Base-by-base conservation (phyloP, 2,329 filamentous ascomycete genomes). In the Neopestalotiopsis sp. region DNA sequence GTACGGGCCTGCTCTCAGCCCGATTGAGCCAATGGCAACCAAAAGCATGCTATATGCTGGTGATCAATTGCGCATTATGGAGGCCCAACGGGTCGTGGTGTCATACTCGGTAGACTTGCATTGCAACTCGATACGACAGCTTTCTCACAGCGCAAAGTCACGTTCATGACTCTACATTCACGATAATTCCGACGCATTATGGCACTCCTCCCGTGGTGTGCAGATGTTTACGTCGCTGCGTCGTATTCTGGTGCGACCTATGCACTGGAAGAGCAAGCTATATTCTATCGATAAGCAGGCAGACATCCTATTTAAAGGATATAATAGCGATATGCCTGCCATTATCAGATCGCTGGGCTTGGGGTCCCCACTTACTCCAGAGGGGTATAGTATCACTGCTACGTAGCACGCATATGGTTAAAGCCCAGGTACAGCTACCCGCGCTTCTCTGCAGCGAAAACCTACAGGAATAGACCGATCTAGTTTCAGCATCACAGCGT, bases 401-500 rank as follows among this genome's bases (percentile, higher is more conserved):
- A 53, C 45, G 45, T 53, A 53, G 45, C 17, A 74, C 73, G 73
- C 74, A 75, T 72, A 20, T 34, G 30, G 24, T 28, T 38, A 14
- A 75, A 72, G 73, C 73, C 70, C 73, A 74, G 73, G 72, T 75
- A 76, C 74, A 74, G 74, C 73, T 76, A 76, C 74, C 74, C 74
- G 74, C 73, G 71, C 71, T 70, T 67, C 70, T 74, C 74, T 76
- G 45, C 45, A 76, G 73, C 74, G 72, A 71, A 72, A 73, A 74
- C n/a, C 71, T 73, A 74, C 73, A 66, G 73, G 74, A 71, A 74
- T 76, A 76, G 74, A 72, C 73, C 74, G 74, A 76, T 76, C 74
- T 70, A 68, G 73, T 71, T 73, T 71, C 74, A 70, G 69, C 70
- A 65, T 72, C 74, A 70, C 70, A 74, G 74, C 68, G 74, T 76